Evolutionary conservation across 306 rosid species (phyloP).

Genomic region (Abrus precatorius): DNA sequence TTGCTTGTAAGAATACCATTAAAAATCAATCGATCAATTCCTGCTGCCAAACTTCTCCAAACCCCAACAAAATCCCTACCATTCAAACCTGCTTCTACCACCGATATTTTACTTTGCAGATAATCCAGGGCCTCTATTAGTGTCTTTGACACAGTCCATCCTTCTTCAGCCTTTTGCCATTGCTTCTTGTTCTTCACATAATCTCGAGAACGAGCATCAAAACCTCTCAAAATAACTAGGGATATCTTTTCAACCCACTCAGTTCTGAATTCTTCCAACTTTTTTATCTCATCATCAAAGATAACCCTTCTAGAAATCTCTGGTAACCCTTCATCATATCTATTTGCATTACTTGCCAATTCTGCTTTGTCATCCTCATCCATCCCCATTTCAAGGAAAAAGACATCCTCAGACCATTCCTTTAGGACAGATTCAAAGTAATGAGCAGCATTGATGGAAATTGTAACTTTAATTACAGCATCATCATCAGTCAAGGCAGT

Average conservation of each 20-base stretch:
- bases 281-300: slow-evolving; percentile 71
- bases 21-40: slow-evolving; percentile 72
- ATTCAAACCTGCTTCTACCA: slow-evolving; percentile 73
- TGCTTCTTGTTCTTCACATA: slow-evolving; percentile 85
- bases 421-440: slow-evolving; percentile 75
- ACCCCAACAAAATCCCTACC: slow-evolving; percentile 73
- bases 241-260: slow-evolving; percentile 88
- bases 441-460: slow-evolving; percentile 82
- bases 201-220: slow-evolving; percentile 77
- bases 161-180: slow-evolving; percentile 84
- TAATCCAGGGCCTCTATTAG: slow-evolving; percentile 78
- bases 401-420: slow-evolving; percentile 90
- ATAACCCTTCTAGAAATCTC: slow-evolving; percentile 61
- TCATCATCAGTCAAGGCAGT: slow-evolving; percentile 87
- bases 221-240: slow-evolving; percentile 83
- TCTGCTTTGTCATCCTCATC: slow-evolving; percentile 51
- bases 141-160: slow-evolving; percentile 78
- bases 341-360: slow-evolving; percentile 39
- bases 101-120: slow-evolving; percentile 71
- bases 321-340: slow-evolving; percentile 34
- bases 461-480: slow-evolving; percentile 82
- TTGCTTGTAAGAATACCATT: slow-evolving; percentile 66
- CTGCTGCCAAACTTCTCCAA: slow-evolving; percentile 92
- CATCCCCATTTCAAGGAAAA: slow-evolving; percentile 81
- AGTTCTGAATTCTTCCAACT: slow-evolving; percentile 71